Base-by-base conservation (phyloP, 371 early-diverging fungal species). In the Mucor lusitanicus region DNA sequence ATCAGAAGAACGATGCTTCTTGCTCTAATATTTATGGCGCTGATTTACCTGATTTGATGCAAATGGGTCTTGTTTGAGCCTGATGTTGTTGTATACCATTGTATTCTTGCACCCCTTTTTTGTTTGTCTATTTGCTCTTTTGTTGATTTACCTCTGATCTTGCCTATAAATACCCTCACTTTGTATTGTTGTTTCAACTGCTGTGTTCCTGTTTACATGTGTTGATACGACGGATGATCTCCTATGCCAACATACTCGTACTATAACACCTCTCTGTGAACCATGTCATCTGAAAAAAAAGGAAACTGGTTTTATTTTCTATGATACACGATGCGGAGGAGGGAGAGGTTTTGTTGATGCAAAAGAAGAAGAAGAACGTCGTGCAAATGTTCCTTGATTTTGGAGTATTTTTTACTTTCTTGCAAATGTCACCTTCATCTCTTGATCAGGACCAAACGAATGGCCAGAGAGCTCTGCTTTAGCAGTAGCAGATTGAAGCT, bases 371-470 rank as follows among this genome's bases (percentile, higher is more conserved):
- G 59, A 54, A 60, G 54, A 59, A 63, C 63, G 64, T 19, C 33
- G 59, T 69, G 59, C 59, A 58, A 42, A 54, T 64, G 64, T 64
- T 50, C 50, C 37, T 40, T 33, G 33, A 33, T 33, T 33, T 33
- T 33, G 3, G 3, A 6, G 1, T 33, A 33, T 37, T 11, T 6
- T 19, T 68, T 86, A 87, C 70, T 87, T 87, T 73, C 83, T 87
- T 40, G 92, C 92, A 83, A 91, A 97, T 32, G 92, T 90, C 15
- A 97, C 90, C 73, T 87, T 89, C 87, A 97, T 89, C 40, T 85
- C 80, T 59, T 91, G 85, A n/a, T 88, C 88, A 19, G 88, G 85
- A 23, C 84, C 82, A 13, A 97, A 77, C 66, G 81, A 84, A 69
- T 94, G 92, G 15, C 91, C 94, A 60, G 93, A 80, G 58, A 97